phyloP scores from a whole-genome alignment of 305 asterid genomes.

The Fraxinus latifolia region DNA sequence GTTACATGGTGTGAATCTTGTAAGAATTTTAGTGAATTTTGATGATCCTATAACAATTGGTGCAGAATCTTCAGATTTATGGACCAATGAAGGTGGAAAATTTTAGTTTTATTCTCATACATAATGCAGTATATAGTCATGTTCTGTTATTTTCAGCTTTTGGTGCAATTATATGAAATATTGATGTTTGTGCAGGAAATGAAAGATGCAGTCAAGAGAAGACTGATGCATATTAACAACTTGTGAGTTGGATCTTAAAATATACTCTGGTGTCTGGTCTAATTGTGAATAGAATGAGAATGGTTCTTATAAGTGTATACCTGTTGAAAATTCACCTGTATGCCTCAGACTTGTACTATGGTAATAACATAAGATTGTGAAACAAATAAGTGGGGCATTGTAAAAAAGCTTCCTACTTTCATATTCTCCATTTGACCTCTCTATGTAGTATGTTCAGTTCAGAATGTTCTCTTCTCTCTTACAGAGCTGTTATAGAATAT shows the following conservation, averaged over 20 bases:
- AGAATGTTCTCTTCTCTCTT: background rate
- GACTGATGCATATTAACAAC: background rate
- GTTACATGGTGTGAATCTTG: background rate
- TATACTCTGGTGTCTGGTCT: background rate
- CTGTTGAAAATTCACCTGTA: background rate
- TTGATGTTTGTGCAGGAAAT: conserved; percentile 37
- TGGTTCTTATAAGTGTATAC: background rate
- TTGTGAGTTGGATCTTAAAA: background rate
- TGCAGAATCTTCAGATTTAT: background rate
- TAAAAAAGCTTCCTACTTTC: background rate
- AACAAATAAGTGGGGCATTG: background rate
- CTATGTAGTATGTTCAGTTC: background rate
- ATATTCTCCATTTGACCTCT: background rate
- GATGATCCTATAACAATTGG: background rate
- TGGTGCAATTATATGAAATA: background rate
- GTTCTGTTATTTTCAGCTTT: background rate
- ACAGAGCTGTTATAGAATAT: background rate
- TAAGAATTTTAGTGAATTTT: background rate
- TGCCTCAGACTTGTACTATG: background rate
- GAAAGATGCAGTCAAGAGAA: conserved; percentile 6
- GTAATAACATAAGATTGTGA: background rate
- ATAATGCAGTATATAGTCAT: background rate
- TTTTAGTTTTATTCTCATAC: background rate
- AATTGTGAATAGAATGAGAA: background rate
- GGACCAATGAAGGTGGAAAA: background rate